Base-by-base conservation (phyloP, 306 rosid species). In the Ziziphus jujuba region DNA sequence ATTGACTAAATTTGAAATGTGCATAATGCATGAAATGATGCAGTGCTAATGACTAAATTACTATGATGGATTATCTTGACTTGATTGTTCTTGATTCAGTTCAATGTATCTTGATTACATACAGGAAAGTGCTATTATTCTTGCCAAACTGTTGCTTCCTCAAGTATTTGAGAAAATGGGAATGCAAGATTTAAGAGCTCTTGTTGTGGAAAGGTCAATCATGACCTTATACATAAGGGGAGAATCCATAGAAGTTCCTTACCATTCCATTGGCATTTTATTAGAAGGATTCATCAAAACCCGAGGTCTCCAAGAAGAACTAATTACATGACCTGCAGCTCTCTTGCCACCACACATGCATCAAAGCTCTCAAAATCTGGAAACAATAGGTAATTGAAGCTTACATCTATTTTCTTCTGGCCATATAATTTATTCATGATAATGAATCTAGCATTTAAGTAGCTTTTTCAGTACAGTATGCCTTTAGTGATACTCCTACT, bases 61-160 rank as follows among this genome's bases (percentile, higher is more conserved):
- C 8, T 62, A 47, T 16, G 13, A 7, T 55, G 50, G 54, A 45
- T 38, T 15, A 7, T 65, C 23, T 34, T 5, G 20, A 21, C 20
- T 4, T 20, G 19, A 12, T 53, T 72, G 56, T 73, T 62, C 15
- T 63, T 61, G 28, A 56, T 66, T 51, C 58, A 21, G 66, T 69
- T 48, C 14, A 3, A 56, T 59, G 69, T 40, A 35, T 63, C 70
- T 64, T 73, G 51, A 21, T 33, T 64, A 52, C 82, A 74, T n/a
- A n/a, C 87, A 93, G 98, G 98, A 93, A 76, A 90, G 97, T 86
- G 79, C 86, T 68, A 87, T 93, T 67, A 72, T 85, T 65, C 98
- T 93, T 76, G 85, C 82, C 59, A 93, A 83, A 73, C 63, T 90
- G 35, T 72, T 90, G 82, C 86, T 86, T 77, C 97, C 98, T 54